Percentiles rank a stretch among this genome's conserved stretches.
These are phyloP conservation scores for Termitomyces sp. DNA, from an alignment of 768 basidiomycete species.

Conservation along the genomic window DNA sequence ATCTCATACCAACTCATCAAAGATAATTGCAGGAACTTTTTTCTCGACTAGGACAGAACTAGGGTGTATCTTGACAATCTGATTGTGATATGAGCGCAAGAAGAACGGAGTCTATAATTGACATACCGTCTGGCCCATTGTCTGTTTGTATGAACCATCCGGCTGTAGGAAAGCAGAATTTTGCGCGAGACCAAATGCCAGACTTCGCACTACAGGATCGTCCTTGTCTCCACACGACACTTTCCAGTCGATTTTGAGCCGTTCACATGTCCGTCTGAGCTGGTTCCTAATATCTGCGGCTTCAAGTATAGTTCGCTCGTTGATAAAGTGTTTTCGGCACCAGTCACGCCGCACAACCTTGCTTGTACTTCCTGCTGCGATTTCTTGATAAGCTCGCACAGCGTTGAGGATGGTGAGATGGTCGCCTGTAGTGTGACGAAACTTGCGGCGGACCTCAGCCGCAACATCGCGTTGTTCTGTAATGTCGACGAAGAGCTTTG, in stretches of 20 bases:
- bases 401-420: conserved; percentile 88
- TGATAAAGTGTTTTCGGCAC: conserved; percentile 83
- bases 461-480: conserved; percentile 71
- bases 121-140: conserved; percentile 65
- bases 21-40: conserved; percentile 83
- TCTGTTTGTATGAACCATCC: conserved; percentile 84
- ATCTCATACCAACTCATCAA: conserved; percentile 80
- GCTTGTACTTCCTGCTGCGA: conserved; percentile 37
- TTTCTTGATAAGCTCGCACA: conserved; percentile 75
- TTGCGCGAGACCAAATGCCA: conserved; percentile 73
- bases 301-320: conserved; percentile 74
- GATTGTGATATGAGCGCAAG: neutral
- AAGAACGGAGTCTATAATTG: neutral
- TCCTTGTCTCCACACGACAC: conserved; percentile 57
- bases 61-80: conserved; percentile 88
- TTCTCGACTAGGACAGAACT: conserved; percentile 78
- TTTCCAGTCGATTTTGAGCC: conserved; percentile 56
- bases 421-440: conserved; percentile 82
- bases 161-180: conserved; percentile 82
- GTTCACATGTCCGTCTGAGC: conserved; percentile 58
- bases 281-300: conserved; percentile 80
- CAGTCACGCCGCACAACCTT: conserved; percentile 58
- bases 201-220: conserved; percentile 63
- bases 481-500: conserved; percentile 76
- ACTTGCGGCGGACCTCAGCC: conserved; percentile 66